Evolutionary conservation across 495 filamentous ascomycete species (phyloP).

Genomic region (Penicillium subrubescens): DNA sequence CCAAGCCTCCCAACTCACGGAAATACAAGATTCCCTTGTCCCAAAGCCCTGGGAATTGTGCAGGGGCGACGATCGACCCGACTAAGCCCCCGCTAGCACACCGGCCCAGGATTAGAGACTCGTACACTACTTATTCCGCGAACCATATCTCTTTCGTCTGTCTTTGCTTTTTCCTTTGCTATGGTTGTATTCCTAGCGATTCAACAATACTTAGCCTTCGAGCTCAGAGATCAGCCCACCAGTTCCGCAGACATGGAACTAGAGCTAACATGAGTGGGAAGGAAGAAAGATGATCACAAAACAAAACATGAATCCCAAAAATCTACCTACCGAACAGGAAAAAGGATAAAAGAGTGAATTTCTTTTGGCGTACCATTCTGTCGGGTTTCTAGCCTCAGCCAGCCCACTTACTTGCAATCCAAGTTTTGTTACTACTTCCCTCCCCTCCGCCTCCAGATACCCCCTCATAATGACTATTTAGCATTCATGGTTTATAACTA

Average conservation of each 20-base stretch:
- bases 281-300: background rate
- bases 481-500: too few relatives aligned
- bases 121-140: background rate
- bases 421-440: background rate
- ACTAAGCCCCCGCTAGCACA: background rate
- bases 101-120: background rate
- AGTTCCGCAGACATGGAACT: background rate
- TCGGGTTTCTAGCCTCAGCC: slow-evolving; percentile 14
- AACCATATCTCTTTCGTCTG: background rate
- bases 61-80: slow-evolving; percentile 9
- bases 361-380: slow-evolving; percentile 16
- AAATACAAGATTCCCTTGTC: slow-evolving; percentile 2
- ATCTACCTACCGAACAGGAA: background rate
- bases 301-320: background rate
- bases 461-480: background rate
- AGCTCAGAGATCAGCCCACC: background rate
- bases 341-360: background rate
- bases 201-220: background rate
- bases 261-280: background rate
- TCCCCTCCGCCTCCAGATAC: background rate
- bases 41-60: slow-evolving; percentile 11
- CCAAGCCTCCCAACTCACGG: slow-evolving; percentile 5
- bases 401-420: background rate
- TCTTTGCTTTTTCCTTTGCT: background rate
- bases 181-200: background rate